phyloP scores from a whole-genome alignment of 805 yeast genomes.

The Yamadazyma paraphyllophila region DNA sequence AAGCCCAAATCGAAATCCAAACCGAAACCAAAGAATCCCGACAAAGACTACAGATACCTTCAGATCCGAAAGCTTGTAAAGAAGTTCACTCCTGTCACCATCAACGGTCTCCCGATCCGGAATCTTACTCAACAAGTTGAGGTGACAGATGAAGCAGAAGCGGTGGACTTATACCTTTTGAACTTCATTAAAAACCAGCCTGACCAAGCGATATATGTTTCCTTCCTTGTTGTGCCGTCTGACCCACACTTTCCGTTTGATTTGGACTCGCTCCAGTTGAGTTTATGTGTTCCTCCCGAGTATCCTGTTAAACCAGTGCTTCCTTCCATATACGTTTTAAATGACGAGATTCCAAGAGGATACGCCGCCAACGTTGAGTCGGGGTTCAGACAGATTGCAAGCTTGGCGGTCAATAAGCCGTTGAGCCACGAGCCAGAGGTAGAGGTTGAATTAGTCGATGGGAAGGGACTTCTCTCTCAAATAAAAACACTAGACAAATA shows the following conservation, averaged over 20 bases:
- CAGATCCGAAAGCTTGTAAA: constrained; percentile 35
- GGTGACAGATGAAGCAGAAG: constrained; percentile 9
- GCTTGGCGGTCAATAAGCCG: constrained; percentile 13
- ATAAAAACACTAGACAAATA: constrained; percentile 54
- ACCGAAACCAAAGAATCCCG: constrained; percentile 2
- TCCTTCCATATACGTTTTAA: constrained; percentile 57
- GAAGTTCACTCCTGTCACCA: constrained; percentile 32
- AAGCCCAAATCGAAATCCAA: not conserved
- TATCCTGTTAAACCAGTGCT: constrained; percentile 47
- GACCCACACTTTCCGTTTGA: constrained; percentile 78
- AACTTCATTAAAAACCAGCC: constrained; percentile 21
- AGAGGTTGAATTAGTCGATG: constrained; percentile 37
- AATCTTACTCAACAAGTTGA: constrained; percentile 11
- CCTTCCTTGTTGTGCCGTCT: constrained; percentile 51
- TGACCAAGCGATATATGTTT: constrained; percentile 31
- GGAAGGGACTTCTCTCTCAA: constrained; percentile 53
- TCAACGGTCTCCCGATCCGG: constrained; percentile 29
- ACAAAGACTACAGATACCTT: constrained; percentile 20
- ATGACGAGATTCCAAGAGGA: constrained; percentile 69
- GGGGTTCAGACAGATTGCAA: constrained; percentile 53
- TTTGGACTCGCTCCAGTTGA: constrained; percentile 49
- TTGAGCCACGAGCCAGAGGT: constrained; percentile 14
- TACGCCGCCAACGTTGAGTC: constrained; percentile 62
- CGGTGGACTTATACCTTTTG: constrained; percentile 17
- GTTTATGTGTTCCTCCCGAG: constrained; percentile 51